A percentile compares a stretch with the other conserved stretches of the same genome.
Evolutionary conservation across 1,139 yeast species (phyloP).

Genomic region (Yamadazyma songkhlaensis): DNA sequence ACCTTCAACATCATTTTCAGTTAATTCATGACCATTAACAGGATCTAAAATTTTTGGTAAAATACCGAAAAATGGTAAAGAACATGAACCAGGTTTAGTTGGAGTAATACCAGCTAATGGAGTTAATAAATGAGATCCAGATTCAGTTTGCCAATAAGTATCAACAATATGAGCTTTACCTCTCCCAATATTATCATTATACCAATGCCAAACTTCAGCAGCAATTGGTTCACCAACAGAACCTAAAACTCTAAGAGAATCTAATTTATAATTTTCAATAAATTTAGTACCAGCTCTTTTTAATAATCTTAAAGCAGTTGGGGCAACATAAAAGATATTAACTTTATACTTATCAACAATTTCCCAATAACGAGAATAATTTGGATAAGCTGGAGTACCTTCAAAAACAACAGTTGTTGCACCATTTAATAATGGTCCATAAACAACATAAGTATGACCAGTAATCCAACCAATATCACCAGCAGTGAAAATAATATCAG

Average conservation of each 20-base stretch:
- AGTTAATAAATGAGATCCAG: constrained; percentile 70
- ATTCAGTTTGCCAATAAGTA: constrained; percentile 85
- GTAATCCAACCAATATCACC: constrained; percentile 92
- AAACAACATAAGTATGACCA: constrained; percentile 80
- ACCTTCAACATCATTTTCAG: constrained; percentile 67
- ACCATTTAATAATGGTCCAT: constrained; percentile 77
- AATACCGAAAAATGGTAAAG: constrained; percentile 75
- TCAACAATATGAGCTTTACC: constrained; percentile 72
- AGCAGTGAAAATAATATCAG: constrained; percentile 74
- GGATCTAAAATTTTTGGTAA: constrained; percentile 71
- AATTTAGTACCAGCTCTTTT: constrained; percentile 77
- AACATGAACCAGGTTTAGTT: constrained; percentile 77
- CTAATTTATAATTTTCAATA: constrained; percentile 62
- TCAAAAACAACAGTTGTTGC: constrained; percentile 82
- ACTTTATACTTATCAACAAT: constrained; percentile 75
- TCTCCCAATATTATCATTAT: constrained; percentile 74
- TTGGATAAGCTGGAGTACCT: constrained; percentile 85
- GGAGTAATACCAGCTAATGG: constrained; percentile 75
- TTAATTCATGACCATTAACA: constrained; percentile 63
- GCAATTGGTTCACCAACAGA: constrained; percentile 94
- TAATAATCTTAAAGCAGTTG: constrained; percentile 80
- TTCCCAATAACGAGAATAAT: constrained; percentile 79
- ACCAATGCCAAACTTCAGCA: constrained; percentile 94
- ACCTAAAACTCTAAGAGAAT: constrained; percentile 70
- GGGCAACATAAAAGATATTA: constrained; percentile 85